Base-by-base conservation (phyloP, 2,329 filamentous ascomycete species). In the Cladosporium sp. region DNA sequence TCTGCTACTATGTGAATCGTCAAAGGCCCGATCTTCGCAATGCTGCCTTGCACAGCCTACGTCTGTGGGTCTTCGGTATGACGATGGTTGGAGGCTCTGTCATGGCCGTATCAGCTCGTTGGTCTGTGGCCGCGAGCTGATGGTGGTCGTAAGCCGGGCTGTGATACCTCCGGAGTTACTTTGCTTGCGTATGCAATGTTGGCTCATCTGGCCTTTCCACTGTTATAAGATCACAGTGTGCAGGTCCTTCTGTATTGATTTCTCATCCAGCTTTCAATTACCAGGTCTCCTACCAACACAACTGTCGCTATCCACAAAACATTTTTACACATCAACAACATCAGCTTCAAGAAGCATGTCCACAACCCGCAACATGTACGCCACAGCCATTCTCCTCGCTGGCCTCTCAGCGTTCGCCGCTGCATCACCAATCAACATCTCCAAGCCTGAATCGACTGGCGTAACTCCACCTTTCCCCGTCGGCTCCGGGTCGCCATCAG, bases 61-160 rank as follows among this genome's bases (percentile, higher is more conserved):
- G 8, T 6, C 26, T 40, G 21, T 44, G 33, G n/a, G 31, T 18
- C 31, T 52, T 55, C 7, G 5, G 46, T 21, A 49, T 49, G 60
- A 53, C 23, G 60, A 62, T 37, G 10, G n/a, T 49, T 26, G 49
- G 60, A 53, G 46, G 60, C 60, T 62, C 60, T 62, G 60, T 49
- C 10, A 37, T n/a, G 18, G 21, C 23, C 28, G 31, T 16, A 33
- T 37, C 60, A 62, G 60, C 60, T 33, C 49, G 33, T 33, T 23
- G 33, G 40, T 29, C 14, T 6, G 49, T 55, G 60, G 46, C 49
- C 49, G 33, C 49, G 12, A n/a, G 60, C 46, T 62, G 60, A 62
- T 53, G 60, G 60, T 18, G 31, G 60, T 49, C 60, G 52, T 21
- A 29, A 14, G 49, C 18, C 49, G 28, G 40, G 40, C 40, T 46